A percentile compares a stretch with the other conserved stretches of the same genome.
phyloP scores from a whole-genome alignment of 495 filamentous ascomycete genomes.

The Podospora anserina region DNA sequence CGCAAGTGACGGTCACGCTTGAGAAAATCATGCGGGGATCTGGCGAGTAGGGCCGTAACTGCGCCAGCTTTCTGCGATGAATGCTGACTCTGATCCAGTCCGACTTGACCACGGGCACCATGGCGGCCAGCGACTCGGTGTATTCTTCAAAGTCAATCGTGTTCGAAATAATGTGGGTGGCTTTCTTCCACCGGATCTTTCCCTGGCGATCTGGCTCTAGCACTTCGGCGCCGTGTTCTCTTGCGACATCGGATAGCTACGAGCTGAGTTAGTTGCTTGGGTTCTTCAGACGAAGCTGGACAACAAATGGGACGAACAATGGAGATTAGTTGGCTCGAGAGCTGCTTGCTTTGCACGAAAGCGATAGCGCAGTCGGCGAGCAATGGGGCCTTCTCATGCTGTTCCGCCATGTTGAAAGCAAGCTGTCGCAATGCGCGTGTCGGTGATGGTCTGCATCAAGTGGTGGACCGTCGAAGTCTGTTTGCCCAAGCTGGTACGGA shows the following conservation, averaged over 20 bases:
- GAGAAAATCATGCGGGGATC: slow-evolving; percentile 90
- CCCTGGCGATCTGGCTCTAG: slow-evolving; percentile 43
- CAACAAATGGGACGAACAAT: slow-evolving; percentile 38
- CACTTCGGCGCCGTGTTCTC: slow-evolving; percentile 55
- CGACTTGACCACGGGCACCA: slow-evolving; percentile 82
- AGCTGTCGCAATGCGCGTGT: slow-evolving; percentile 20
- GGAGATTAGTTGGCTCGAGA: slow-evolving; percentile 39
- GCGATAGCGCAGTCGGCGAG: slow-evolving; percentile 43
- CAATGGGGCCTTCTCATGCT: slow-evolving; percentile 22
- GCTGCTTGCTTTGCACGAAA: slow-evolving; percentile 45
- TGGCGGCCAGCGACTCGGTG: slow-evolving; percentile 59
- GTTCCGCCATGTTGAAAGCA: slow-evolving; percentile 40
- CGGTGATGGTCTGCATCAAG: neutral
- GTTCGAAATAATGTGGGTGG: slow-evolving; percentile 80
- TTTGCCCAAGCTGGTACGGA: neutral
- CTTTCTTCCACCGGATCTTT: slow-evolving; percentile 51
- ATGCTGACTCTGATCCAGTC: slow-evolving; percentile 73
- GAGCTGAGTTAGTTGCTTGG: slow-evolving; percentile 33
- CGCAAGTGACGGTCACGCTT: slow-evolving; percentile 69
- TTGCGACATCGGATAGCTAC: slow-evolving; percentile 47
- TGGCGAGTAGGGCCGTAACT: slow-evolving; percentile 78
- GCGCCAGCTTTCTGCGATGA: slow-evolving; percentile 64
- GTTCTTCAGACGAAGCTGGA: neutral
- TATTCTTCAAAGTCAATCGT: slow-evolving; percentile 89
- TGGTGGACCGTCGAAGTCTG: neutral